Evolutionary conservation across 805 yeast species (phyloP).

Genomic region (Candida xyloterini): DNA sequence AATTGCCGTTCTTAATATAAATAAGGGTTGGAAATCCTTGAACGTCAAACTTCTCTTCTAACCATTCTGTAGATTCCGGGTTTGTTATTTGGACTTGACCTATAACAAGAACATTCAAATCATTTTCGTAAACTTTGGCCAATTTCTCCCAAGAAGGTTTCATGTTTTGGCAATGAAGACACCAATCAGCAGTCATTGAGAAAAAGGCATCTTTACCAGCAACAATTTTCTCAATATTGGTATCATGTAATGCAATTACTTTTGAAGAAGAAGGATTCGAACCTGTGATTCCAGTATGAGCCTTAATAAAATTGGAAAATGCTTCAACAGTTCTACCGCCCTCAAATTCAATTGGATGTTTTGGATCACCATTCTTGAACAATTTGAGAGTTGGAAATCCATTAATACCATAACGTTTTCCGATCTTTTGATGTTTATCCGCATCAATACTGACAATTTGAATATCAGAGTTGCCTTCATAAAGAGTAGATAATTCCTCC

Average conservation of each 20-base stretch:
- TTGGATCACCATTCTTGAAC: slow-evolving; percentile 46
- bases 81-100: slow-evolving; percentile 48
- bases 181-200: slow-evolving; percentile 60
- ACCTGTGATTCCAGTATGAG: slow-evolving; percentile 34
- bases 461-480: slow-evolving; percentile 19
- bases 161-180: slow-evolving; percentile 53
- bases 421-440: slow-evolving; percentile 50
- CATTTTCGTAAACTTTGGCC: slow-evolving; percentile 45
- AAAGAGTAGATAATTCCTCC: slow-evolving; percentile 28
- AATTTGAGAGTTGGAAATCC: slow-evolving; percentile 67
- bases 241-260: slow-evolving; percentile 29
- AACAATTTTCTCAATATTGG: slow-evolving; percentile 27
- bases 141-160: slow-evolving; percentile 49
- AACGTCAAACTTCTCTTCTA: slow-evolving; percentile 42
- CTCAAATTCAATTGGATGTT: slow-evolving; percentile 51
- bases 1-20: slow-evolving; percentile 40
- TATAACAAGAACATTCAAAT: slow-evolving; percentile 38
- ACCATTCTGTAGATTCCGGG: slow-evolving; percentile 40
- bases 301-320: slow-evolving; percentile 47
- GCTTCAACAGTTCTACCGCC: slow-evolving; percentile 52
- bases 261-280: slow-evolving; percentile 18
- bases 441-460: slow-evolving; percentile 53
- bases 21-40: slow-evolving; percentile 54
- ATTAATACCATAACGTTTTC: slow-evolving; percentile 47
- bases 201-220: slow-evolving; percentile 45